Percentiles rank a stretch among this genome's conserved stretches.
Evolutionary conservation across 1,139 yeast genomes (phyloP).

Genomic region (Diutina ranongensis): DNA sequence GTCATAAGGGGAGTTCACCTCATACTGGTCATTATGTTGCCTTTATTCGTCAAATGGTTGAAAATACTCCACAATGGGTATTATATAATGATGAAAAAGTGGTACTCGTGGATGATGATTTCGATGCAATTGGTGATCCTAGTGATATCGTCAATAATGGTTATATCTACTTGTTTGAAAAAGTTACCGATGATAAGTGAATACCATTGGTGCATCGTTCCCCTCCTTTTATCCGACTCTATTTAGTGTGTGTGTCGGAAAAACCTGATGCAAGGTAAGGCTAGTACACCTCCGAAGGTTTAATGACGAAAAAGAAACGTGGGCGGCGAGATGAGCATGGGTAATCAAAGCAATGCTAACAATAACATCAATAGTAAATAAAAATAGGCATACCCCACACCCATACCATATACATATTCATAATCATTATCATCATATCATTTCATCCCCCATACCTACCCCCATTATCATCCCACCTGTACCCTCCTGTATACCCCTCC

Average conservation of each 20-base stretch:
- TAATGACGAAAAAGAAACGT: too few relatives aligned
- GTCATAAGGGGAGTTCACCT: conserved; percentile 90
- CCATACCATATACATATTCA: too few relatives aligned
- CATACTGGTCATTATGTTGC: conserved; percentile 97
- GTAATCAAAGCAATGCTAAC: too few relatives aligned
- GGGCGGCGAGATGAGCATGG: too few relatives aligned
- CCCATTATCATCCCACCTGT: background rate
- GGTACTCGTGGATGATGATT: conserved; percentile 47
- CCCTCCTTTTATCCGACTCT: too few relatives aligned
- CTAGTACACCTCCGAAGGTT: too few relatives aligned
- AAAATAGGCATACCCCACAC: too few relatives aligned
- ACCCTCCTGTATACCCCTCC: background rate
- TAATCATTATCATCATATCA: too few relatives aligned
- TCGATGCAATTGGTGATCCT: conserved; percentile 25
- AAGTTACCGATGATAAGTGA: background rate
- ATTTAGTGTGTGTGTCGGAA: too few relatives aligned
- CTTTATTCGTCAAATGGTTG: conserved; percentile 40
- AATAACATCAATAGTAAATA: too few relatives aligned
- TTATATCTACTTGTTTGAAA: conserved; percentile 42
- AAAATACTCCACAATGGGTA: conserved; percentile 52
- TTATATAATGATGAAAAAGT: conserved; percentile 92
- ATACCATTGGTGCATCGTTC: too few relatives aligned
- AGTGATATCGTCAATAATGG: conserved; percentile 54
- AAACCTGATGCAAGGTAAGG: too few relatives aligned
- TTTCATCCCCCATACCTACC: background rate